phyloP scores from a whole-genome alignment of 2,329 filamentous ascomycete species.

The Ceratocystis diversiconidia region DNA sequence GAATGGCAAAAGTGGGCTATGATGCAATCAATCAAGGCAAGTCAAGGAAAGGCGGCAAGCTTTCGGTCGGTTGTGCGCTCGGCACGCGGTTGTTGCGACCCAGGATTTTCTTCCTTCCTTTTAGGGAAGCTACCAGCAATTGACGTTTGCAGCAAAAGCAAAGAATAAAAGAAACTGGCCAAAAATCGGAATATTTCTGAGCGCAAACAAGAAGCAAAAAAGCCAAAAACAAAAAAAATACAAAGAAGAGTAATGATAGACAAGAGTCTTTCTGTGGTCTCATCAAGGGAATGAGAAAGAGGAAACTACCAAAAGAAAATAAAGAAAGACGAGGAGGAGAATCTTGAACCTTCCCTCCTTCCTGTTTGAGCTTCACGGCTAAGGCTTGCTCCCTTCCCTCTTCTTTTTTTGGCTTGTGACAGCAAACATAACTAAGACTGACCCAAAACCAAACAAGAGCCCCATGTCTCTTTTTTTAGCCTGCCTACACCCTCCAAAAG shows the following conservation, averaged over 20 bases:
- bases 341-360: not conserved
- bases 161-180: not conserved
- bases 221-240: not conserved
- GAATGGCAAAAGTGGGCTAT: not conserved
- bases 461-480: not conserved
- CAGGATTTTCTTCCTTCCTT: not conserved
- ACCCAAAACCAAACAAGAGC: not conserved
- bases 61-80: slow-evolving; percentile 3
- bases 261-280: not conserved
- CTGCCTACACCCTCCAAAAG: not conserved
- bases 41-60: too few relatives aligned
- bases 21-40: not conserved
- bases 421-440: not conserved
- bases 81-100: slow-evolving; percentile 8
- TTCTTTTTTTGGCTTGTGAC: slow-evolving; percentile 2
- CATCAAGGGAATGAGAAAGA: not conserved
- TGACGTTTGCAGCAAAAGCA: not conserved
- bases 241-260: not conserved
- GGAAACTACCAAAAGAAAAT: not conserved
- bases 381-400: not conserved
- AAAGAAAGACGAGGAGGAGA: not conserved
- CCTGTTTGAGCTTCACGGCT: not conserved
- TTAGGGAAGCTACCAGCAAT: not conserved
- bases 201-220: not conserved
- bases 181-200: not conserved